Conservation (phyloP, 352 stramenopile genomes). For the Phytophthora macrochlamydospora region DNA sequence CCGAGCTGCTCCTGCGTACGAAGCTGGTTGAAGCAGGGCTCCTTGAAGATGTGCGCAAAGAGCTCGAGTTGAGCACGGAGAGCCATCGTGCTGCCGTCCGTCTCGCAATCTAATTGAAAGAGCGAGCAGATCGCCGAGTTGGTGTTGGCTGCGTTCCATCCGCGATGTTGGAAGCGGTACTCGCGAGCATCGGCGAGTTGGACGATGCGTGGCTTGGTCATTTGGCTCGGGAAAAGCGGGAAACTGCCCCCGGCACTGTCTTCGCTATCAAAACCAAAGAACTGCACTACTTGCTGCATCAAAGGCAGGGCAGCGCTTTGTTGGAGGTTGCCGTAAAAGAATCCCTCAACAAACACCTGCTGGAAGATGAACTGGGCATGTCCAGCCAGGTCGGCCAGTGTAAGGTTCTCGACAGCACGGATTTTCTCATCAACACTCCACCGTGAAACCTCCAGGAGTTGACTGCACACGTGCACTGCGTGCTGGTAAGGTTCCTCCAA, state of each 20-base stretch:
- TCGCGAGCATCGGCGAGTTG: slow-evolving; percentile 52
- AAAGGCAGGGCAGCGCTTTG: slow-evolving; percentile 26
- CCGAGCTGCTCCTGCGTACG: slow-evolving; percentile 93
- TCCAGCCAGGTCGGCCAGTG: slow-evolving; percentile 48
- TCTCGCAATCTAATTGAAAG: slow-evolving; percentile 70
- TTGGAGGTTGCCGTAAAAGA: slow-evolving; percentile 78
- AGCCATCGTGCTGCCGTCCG: slow-evolving; percentile 44
- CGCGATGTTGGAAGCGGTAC: slow-evolving; percentile 58
- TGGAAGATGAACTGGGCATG: slow-evolving; percentile 70
- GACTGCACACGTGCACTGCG: slow-evolving; percentile 75
- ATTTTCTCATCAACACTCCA: slow-evolving; percentile 91
- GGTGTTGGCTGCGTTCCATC: slow-evolving; percentile 73
- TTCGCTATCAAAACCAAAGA: slow-evolving; percentile 38
- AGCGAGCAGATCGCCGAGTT: slow-evolving; percentile 81
- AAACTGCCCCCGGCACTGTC: slow-evolving; percentile 28
- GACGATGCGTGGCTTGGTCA: slow-evolving; percentile 56
- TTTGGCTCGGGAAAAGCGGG: slow-evolving; percentile 55
- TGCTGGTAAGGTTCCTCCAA: slow-evolving; percentile 93
- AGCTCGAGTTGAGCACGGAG: slow-evolving; percentile 68
- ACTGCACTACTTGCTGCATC: slow-evolving; percentile 52
- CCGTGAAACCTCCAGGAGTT: slow-evolving; percentile 75
- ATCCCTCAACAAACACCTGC: slow-evolving; percentile 70
- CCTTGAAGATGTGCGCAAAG: slow-evolving; percentile 88
- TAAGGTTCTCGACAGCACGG: slow-evolving; percentile 63
- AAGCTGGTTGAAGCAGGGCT: slow-evolving; percentile 93